Evolutionary conservation across 441 rosid species (phyloP).

Genomic region (Sinapis alba): DNA sequence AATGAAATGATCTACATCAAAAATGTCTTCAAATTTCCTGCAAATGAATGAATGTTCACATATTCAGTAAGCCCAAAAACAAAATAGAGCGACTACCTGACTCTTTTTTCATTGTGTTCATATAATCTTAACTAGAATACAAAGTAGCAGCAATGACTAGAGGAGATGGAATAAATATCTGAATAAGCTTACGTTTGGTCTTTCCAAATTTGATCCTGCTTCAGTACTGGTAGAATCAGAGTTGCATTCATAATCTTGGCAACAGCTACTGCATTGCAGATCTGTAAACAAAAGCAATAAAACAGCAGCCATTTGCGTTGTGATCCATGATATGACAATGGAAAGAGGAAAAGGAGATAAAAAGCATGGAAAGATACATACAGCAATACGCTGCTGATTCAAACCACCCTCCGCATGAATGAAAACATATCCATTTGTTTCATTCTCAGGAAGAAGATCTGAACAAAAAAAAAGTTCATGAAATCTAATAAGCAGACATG

Average conservation of each 20-base stretch:
- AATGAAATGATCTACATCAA: conserved; percentile 96
- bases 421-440: too few relatives aligned
- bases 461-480: conserved; percentile 22
- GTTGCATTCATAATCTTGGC: conserved; percentile 99
- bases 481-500: conserved; percentile 3
- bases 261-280: conserved; percentile 99
- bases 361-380: background rate
- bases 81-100: background rate
- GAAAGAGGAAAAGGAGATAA: background rate
- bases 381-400: background rate
- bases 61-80: background rate
- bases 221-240: conserved; percentile 92
- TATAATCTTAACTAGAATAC: background rate
- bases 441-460: too few relatives aligned
- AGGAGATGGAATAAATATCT: too few relatives aligned
- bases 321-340: background rate
- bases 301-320: background rate
- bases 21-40: conserved; percentile 97
- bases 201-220: conserved; percentile 99
- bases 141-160: background rate
- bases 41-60: conserved; percentile 29
- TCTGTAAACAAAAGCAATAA: conserved; percentile 53
- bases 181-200: conserved; percentile 82
- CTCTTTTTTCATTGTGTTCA: background rate
- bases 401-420: too few relatives aligned